phyloP scores from a whole-genome alignment of 129 eudicot genomes.

The Centaurea solstitialis region DNA sequence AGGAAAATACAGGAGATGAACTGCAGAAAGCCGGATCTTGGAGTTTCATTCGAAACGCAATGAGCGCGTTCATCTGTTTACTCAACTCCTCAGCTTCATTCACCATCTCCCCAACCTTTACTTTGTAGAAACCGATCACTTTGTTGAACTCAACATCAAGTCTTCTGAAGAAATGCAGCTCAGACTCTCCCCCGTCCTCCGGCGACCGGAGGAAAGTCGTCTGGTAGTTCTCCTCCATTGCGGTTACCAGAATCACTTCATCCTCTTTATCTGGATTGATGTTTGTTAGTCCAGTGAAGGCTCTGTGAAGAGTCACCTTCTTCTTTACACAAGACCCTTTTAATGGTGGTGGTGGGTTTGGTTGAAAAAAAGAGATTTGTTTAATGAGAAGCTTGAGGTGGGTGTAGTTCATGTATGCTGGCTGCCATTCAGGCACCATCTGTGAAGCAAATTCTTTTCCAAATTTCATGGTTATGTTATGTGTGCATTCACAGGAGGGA shows the following conservation, averaged over 20 bases:
- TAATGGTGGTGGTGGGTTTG: conserved; percentile 22
- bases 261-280: conserved; percentile 17
- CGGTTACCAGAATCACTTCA: conserved; percentile 30
- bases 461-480: conserved; percentile 65
- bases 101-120: conserved; percentile 54
- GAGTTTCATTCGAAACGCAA: conserved; percentile 56
- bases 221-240: conserved; percentile 23
- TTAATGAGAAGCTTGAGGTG: conserved; percentile 42
- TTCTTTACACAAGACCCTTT: conserved; percentile 3
- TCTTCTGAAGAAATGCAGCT: conserved; percentile 40
- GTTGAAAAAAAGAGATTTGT: conserved; percentile 31
- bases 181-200: conserved; percentile 54
- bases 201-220: conserved; percentile 45
- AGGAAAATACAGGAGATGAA: conserved; percentile 36
- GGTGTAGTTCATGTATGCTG: conserved; percentile 56
- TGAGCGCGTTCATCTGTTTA: conserved; percentile 63
- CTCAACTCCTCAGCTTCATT: conserved; percentile 46
- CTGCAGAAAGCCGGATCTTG: conserved; percentile 37
- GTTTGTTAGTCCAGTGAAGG: conserved; percentile 40
- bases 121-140: conserved; percentile 45
- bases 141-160: conserved; percentile 70
- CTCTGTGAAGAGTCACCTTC: conserved; percentile 40
- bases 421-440: conserved; percentile 79
- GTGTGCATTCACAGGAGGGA: no score
- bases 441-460: conserved; percentile 56